Percentiles rank a stretch among this genome's conserved stretches.
Conservation (phyloP, 495 filamentous ascomycete species). For the Stereocaulon alpinum region DNA sequence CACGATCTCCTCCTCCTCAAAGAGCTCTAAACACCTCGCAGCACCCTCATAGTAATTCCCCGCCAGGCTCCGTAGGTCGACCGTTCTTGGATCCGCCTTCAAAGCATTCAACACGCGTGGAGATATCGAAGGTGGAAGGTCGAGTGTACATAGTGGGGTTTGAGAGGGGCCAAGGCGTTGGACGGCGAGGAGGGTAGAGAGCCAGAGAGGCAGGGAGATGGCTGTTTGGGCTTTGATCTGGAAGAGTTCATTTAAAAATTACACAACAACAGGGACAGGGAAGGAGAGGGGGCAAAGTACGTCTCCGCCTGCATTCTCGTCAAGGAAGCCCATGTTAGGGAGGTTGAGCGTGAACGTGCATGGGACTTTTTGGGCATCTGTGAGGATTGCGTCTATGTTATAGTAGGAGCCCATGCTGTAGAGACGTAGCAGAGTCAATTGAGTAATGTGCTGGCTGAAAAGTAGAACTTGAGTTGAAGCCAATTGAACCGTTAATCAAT, state of each 20-base stretch:
- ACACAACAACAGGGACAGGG: constrained; percentile 16
- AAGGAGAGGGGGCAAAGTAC: constrained; percentile 27
- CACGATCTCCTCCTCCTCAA: constrained; percentile 82
- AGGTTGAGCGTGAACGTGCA: constrained; percentile 87
- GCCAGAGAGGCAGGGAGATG: constrained; percentile 83
- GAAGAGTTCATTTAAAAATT: not conserved
- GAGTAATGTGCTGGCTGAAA: too few species aligned
- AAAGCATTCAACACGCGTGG: constrained; percentile 80
- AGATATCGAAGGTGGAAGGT: constrained; percentile 67
- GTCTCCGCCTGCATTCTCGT: constrained; percentile 61
- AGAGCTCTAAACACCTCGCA: constrained; percentile 74
- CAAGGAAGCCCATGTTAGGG: constrained; percentile 76
- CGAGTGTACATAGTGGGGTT: constrained; percentile 60
- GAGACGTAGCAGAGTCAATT: too few species aligned
- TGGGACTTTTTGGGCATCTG: constrained; percentile 86
- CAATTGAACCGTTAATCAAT: too few species aligned
- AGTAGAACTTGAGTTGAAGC: too few species aligned
- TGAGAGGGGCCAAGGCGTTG: constrained; percentile 37
- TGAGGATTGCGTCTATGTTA: constrained; percentile 86
- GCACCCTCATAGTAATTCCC: constrained; percentile 81
- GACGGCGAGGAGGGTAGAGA: constrained; percentile 91
- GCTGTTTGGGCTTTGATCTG: constrained; percentile 71
- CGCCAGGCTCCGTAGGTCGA: constrained; percentile 71
- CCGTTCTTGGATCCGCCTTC: constrained; percentile 76
- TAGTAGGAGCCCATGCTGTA: constrained; percentile 69